These are phyloP conservation scores for Myxozyma mucilagina DNA, from an alignment of 805 yeast species.

Conservation along the genomic window DNA sequence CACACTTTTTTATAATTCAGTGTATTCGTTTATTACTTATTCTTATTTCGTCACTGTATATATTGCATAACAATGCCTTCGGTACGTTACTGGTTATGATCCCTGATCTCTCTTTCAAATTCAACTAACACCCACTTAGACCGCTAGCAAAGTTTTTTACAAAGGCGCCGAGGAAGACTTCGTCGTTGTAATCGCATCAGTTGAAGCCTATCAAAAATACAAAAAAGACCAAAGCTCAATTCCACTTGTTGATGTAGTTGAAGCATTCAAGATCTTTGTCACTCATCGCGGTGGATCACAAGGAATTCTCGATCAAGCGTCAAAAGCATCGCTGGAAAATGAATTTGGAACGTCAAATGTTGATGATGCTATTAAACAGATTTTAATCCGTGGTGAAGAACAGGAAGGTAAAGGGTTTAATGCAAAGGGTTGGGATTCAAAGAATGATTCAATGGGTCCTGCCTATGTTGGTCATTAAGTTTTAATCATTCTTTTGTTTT, in stretches of 20 bases:
- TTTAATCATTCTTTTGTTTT: too few species aligned
- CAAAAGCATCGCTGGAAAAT: conserved; percentile 57
- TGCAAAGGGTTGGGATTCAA: conserved; percentile 42
- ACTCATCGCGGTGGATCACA: conserved; percentile 64
- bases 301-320: conserved; percentile 72
- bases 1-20: not conserved
- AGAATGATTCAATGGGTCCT: conserved; percentile 50
- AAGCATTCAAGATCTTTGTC: conserved; percentile 63
- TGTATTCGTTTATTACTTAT: not conserved
- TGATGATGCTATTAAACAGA: conserved; percentile 60
- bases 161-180: conserved; percentile 68
- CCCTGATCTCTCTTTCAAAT: not conserved
- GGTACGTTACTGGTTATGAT: not conserved
- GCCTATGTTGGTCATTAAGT: conserved; percentile 8
- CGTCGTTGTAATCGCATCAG: conserved; percentile 61
- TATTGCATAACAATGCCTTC: not conserved
- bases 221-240: conserved; percentile 49
- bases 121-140: not conserved
- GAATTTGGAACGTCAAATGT: conserved; percentile 61
- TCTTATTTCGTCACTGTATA: not conserved
- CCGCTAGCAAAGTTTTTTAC: conserved; percentile 29
- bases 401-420: conserved; percentile 43
- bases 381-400: conserved; percentile 60
- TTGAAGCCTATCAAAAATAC: conserved; percentile 51
- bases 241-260: conserved; percentile 63